Base-by-base conservation (phyloP, 306 rosid species). In the Castanea sativa region DNA sequence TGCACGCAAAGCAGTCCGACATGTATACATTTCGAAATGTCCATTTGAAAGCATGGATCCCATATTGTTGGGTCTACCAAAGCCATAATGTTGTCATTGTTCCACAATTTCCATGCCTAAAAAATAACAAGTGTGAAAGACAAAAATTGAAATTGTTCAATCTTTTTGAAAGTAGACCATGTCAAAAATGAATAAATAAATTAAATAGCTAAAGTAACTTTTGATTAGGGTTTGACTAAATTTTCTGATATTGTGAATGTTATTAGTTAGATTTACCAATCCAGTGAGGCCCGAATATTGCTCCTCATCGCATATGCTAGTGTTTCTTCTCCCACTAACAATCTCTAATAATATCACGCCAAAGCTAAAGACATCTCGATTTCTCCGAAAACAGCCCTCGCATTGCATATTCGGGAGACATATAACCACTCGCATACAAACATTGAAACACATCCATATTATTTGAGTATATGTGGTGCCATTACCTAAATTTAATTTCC, bases 1-100 rank as follows among this genome's bases (percentile, higher is more conserved):
- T 85, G 86, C n/a, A 76, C 84, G 38, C 82, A 79, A 0, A 82
- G 9, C 35, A 82, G 80, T 18, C 89, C 89, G 0, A 86, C 77
- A 16, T 86, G 80, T 55, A 60, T 61, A 82, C 86, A 82, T n/a
- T 80, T 82, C 27, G 68, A 8, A 6, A 82, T 73, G 4, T 76
- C 60, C 3, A 25, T 27, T 2, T 38, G 4, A 69, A 6, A 4
- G 0, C 14, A 12, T 12, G 20, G 6, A 10, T 69, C 25, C 1
- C 2, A 23, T 23, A 23, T 23, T 23, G 23, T 23, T 23, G 23
- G 23, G 23, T 23, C 23, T 23, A 23, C 23, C 23, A 23, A 23
- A 23, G 23, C 23, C 23, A 23, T 23, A 23, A 23, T 23, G 23
- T 23, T 23, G 23, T 23, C 23, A 23, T 23, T 23, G 23, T 23